Conservation (phyloP, 257 asterid species). For the Capsicum chinense region DNA sequence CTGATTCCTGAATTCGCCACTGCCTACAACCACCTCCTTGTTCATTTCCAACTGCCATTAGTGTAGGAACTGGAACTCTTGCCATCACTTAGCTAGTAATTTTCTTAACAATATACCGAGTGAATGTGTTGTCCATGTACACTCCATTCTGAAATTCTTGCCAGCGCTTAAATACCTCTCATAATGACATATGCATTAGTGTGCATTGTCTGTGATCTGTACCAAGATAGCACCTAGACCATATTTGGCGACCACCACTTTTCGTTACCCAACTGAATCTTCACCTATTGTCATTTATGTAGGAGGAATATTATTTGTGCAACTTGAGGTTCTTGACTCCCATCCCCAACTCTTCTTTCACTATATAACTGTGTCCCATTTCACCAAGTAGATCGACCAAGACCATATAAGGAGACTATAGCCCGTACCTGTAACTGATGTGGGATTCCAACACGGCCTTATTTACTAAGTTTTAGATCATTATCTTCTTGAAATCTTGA, state of each 20-base stretch:
- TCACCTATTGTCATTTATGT: too few species aligned
- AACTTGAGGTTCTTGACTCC: too few species aligned
- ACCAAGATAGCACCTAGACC: neutral
- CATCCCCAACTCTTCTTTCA: too few species aligned
- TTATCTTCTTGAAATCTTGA: neutral
- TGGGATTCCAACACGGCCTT: neutral
- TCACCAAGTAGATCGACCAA: neutral
- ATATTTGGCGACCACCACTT: neutral
- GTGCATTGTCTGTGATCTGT: too few species aligned
- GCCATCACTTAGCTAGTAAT: too few species aligned
- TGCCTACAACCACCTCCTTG: too few species aligned
- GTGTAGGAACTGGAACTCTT: too few species aligned
- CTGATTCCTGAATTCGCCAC: too few species aligned
- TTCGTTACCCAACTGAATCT: neutral
- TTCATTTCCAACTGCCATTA: too few species aligned
- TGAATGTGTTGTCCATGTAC: too few species aligned
- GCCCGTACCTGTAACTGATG: neutral
- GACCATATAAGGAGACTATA: neutral
- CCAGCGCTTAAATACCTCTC: neutral
- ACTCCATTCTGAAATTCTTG: neutral
- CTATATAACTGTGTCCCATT: neutral
- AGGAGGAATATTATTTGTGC: too few species aligned
- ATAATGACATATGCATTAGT: neutral
- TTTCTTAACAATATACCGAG: too few species aligned
- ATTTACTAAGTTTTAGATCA: neutral